Conservation (phyloP, 805 yeast species). For the Clavispora vitiphila region DNA sequence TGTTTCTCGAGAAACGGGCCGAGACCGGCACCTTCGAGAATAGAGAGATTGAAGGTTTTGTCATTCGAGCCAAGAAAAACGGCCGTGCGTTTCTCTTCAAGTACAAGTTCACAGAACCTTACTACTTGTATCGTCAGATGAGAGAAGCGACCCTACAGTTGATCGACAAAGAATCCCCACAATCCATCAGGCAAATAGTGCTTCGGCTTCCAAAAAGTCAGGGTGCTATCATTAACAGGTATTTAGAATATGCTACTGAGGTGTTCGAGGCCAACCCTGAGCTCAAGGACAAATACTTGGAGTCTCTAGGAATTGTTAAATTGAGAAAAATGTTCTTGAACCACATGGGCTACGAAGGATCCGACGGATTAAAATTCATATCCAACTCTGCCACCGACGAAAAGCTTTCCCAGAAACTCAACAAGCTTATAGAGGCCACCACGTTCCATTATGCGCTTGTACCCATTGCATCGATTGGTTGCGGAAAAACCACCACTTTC, state of each 20-base stretch:
- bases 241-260: conserved; percentile 61
- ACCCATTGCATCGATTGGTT: conserved; percentile 87
- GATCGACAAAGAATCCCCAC: conserved; percentile 29
- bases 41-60: conserved; percentile 89
- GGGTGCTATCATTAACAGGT: conserved; percentile 52
- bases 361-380: conserved; percentile 56
- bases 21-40: conserved; percentile 66
- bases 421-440: conserved; percentile 17
- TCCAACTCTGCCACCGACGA: conserved; percentile 36
- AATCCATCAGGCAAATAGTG: background rate
- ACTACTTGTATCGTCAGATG: conserved; percentile 82
- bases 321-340: conserved; percentile 63
- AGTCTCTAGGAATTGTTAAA: conserved; percentile 69
- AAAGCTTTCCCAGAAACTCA: conserved; percentile 15
- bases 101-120: conserved; percentile 93
- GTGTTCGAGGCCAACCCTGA: conserved; percentile 47
- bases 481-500: conserved; percentile 88
- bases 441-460: conserved; percentile 51
- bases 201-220: conserved; percentile 37
- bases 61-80: conserved; percentile 56
- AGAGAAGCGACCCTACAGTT: conserved; percentile 76
- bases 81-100: conserved; percentile 70
- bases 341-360: conserved; percentile 36
- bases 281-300: conserved; percentile 39
- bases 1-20: conserved; percentile 52